Conservation (phyloP, 106 monocot species). For the Agapanthus africanus region DNA sequence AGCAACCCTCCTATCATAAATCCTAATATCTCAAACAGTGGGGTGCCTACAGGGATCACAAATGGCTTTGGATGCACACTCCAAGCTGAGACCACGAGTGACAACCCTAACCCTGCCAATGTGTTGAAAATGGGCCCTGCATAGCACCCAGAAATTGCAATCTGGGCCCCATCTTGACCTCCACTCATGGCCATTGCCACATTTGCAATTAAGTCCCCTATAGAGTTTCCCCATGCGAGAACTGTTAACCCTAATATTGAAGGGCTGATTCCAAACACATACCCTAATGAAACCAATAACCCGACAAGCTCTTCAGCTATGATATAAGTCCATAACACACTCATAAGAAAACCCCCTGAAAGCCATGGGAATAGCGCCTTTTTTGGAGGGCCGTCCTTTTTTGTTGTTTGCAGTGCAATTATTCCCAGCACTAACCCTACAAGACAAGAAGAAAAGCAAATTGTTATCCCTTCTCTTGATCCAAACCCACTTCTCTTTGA, state of each 20-base stretch:
- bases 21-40: slow-evolving; percentile 9
- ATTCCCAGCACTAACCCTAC: slow-evolving; percentile 24
- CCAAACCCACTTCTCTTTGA: slow-evolving; percentile 10
- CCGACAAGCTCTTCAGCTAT: no score
- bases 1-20: slow-evolving; percentile 11
- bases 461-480: slow-evolving; percentile 8
- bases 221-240: no score
- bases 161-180: no score
- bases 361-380: slow-evolving; percentile 36
- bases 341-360: slow-evolving; percentile 46
- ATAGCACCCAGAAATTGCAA: no score
- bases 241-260: no score
- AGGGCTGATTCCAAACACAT: no score
- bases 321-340: no score
- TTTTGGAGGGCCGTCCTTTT: slow-evolving; percentile 24
- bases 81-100: slow-evolving; percentile 14
- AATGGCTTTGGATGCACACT: slow-evolving; percentile 7
- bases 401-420: slow-evolving; percentile 22
- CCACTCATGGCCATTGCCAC: no score
- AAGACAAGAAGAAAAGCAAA: slow-evolving; percentile 20
- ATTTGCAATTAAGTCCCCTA: no score
- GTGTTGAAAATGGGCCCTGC: slow-evolving; percentile 20
- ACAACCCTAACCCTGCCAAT: slow-evolving; percentile 11
- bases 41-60: slow-evolving; percentile 2
- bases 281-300: no score